A percentile compares a stretch with the other conserved stretches of the same genome.
Conservation (phyloP, 352 stramenopile genomes). For the Globisporangium heterothallicum region DNA sequence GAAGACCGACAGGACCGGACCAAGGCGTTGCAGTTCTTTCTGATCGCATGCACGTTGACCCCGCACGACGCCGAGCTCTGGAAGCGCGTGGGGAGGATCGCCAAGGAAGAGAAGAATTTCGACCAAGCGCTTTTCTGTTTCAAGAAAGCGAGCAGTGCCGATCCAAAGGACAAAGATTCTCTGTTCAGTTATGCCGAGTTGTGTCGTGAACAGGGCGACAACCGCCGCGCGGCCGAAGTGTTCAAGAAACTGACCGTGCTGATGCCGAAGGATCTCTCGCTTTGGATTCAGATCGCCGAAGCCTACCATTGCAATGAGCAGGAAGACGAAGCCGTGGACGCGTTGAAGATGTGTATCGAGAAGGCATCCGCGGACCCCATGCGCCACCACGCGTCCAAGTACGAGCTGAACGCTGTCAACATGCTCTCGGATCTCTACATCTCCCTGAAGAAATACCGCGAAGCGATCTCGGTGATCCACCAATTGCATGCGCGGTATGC, state of each 20-base stretch:
- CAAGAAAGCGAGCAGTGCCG: constrained; percentile 75
- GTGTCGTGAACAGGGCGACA: constrained; percentile 73
- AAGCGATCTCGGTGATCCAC: constrained; percentile 77
- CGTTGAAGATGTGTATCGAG: constrained; percentile 80
- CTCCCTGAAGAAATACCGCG: constrained; percentile 76
- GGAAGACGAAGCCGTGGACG: constrained; percentile 78
- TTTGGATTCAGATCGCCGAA: constrained; percentile 86
- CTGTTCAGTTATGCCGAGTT: constrained; percentile 79
- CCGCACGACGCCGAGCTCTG: constrained; percentile 79
- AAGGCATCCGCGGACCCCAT: constrained; percentile 62
- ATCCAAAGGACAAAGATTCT: constrained; percentile 76
- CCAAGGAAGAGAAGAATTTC: constrained; percentile 84
- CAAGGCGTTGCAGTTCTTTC: constrained; percentile 83
- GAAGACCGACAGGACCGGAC: constrained; percentile 74
- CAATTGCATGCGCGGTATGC: constrained; percentile 65
- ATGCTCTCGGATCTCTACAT: constrained; percentile 87
- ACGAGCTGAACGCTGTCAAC: constrained; percentile 84
- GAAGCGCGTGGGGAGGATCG: constrained; percentile 79
- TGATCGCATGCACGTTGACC: constrained; percentile 81
- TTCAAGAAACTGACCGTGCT: constrained; percentile 76
- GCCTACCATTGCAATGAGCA: constrained; percentile 87
- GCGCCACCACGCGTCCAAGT: constrained; percentile 61
- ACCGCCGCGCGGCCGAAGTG: constrained; percentile 69
- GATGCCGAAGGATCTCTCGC: constrained; percentile 65
- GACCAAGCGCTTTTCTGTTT: constrained; percentile 84